A percentile compares a stretch with the other conserved stretches of the same genome.
phyloP scores from a whole-genome alignment of 495 filamentous ascomycete species.

The Sabuloglossum arenarium region DNA sequence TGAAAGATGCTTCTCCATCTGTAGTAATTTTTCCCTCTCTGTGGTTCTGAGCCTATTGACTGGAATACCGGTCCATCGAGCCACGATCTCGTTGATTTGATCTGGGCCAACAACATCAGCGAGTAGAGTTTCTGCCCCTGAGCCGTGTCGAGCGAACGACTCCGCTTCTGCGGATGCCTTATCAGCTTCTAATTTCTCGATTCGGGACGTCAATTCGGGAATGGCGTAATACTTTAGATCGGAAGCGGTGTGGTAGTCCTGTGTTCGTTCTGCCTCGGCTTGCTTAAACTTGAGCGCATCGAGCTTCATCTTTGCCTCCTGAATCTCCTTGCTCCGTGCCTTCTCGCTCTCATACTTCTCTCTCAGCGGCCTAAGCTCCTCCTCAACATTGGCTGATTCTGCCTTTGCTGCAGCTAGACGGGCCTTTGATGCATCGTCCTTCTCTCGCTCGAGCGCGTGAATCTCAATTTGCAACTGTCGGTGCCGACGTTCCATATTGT shows the following conservation, averaged over 20 bases:
- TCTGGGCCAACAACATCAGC: slow-evolving; percentile 91
- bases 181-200: slow-evolving; percentile 59
- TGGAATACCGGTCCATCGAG: slow-evolving; percentile 89
- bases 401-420: slow-evolving; percentile 65
- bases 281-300: slow-evolving; percentile 72
- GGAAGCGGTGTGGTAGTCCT: slow-evolving; percentile 63
- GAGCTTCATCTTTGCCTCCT: slow-evolving; percentile 90
- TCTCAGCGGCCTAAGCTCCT: slow-evolving; percentile 76
- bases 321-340: slow-evolving; percentile 67
- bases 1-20: slow-evolving; percentile 74
- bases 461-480: slow-evolving; percentile 93
- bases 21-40: slow-evolving; percentile 88
- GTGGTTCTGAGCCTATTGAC: slow-evolving; percentile 83
- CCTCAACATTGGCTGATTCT: slow-evolving; percentile 76
- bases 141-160: slow-evolving; percentile 33
- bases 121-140: slow-evolving; percentile 42
- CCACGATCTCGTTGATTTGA: slow-evolving; percentile 97
- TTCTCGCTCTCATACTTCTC: slow-evolving; percentile 93
- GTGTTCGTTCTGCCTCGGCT: slow-evolving; percentile 72
- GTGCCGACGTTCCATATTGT: slow-evolving; percentile 71
- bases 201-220: slow-evolving; percentile 65
- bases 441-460: slow-evolving; percentile 78
- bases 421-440: slow-evolving; percentile 73
- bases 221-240: slow-evolving; percentile 96
- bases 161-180: slow-evolving; percentile 61